A percentile compares a stretch with the other conserved stretches of the same genome.
Evolutionary conservation across 176 grass and related monocot genomes (phyloP).

Genomic region (Poa annua): DNA sequence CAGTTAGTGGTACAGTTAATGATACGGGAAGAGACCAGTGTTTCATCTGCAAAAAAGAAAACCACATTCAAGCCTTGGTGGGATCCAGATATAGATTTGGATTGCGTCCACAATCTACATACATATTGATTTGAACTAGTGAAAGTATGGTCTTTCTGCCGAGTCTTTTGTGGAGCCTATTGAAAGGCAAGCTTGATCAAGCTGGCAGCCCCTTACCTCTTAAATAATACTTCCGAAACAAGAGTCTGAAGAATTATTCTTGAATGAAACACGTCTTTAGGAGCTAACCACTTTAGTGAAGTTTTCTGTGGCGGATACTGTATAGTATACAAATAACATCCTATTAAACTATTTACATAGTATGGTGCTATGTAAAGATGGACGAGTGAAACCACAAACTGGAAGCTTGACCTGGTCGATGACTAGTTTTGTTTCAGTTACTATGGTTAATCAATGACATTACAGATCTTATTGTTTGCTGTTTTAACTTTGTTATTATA

Average conservation of each 20-base stretch:
- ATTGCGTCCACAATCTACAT: not conserved
- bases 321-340: not conserved
- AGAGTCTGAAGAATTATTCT: not conserved
- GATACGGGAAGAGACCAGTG: not conserved
- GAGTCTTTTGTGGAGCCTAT: not conserved
- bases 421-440: not conserved
- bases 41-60: not conserved
- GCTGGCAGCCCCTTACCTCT: slow-evolving; percentile 3
- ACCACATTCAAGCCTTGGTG: not conserved
- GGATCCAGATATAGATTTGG: not conserved
- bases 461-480: not conserved
- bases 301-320: not conserved
- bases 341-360: slow-evolving; percentile 10
- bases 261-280: not conserved
- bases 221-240: not conserved
- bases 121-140: not conserved
- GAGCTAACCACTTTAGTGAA: not conserved
- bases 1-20: not conserved
- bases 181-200: not conserved
- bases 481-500: not conserved
- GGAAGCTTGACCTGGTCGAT: not conserved
- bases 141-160: not conserved
- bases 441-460: not conserved
- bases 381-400: not conserved
- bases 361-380: not conserved